These are phyloP conservation scores for Eucalyptus cloeziana DNA, from an alignment of 345 rosid genomes.

Conservation along the genomic window DNA sequence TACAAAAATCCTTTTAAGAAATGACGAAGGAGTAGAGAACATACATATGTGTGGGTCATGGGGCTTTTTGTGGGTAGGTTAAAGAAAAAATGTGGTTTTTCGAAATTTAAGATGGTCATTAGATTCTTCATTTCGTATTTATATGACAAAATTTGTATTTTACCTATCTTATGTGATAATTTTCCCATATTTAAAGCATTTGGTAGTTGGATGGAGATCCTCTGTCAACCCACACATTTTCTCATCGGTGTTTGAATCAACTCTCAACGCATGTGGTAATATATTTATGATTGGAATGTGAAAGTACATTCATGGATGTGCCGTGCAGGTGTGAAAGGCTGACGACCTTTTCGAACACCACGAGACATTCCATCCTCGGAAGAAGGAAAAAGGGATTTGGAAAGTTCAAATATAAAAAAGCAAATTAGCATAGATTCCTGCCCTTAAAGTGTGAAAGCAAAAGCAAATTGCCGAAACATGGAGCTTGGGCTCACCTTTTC, in stretches of 20 bases:
- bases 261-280: background rate
- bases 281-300: background rate
- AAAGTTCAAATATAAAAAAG: background rate
- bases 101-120: background rate
- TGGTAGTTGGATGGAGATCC: background rate
- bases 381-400: background rate
- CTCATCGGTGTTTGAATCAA: background rate
- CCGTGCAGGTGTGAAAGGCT: rapidly evolving
- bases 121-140: background rate
- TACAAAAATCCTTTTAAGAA: background rate
- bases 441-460: background rate
- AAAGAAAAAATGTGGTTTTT: background rate
- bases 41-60: background rate
- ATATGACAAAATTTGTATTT: background rate
- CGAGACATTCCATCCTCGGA: rapidly evolving
- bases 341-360: background rate
- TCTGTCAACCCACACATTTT: rapidly evolving
- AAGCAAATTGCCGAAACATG: background rate
- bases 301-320: background rate
- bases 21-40: background rate
- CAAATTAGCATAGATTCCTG: background rate
- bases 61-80: background rate
- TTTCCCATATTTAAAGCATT: background rate
- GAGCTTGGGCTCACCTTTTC: background rate
- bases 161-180: background rate